phyloP scores from a whole-genome alignment of 2,329 filamentous ascomycete genomes.

The Colletotrichum spaethianum region DNA sequence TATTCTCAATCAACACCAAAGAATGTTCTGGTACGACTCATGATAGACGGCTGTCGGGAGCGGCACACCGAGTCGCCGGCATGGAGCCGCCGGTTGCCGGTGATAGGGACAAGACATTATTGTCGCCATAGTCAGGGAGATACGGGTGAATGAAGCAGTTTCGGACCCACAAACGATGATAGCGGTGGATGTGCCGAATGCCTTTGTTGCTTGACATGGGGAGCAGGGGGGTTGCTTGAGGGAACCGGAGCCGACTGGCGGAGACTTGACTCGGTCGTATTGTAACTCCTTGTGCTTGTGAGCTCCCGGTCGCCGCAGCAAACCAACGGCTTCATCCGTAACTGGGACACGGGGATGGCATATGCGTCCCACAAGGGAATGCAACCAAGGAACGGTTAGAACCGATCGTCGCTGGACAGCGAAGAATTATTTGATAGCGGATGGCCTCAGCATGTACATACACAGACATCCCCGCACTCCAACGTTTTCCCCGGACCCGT shows the following conservation, averaged over 20 bases:
- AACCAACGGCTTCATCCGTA: background rate
- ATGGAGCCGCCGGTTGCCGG: conserved; percentile 27
- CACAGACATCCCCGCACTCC: background rate
- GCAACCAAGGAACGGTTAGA: background rate
- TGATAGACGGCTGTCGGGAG: conserved; percentile 33
- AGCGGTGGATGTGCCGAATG: background rate
- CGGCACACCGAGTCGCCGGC: conserved; percentile 6
- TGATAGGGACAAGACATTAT: conserved; percentile 3
- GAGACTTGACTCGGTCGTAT: background rate
- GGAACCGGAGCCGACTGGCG: background rate
- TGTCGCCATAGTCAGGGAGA: background rate
- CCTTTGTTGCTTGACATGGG: background rate
- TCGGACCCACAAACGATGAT: background rate
- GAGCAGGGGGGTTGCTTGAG: background rate
- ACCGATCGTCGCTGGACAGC: background rate
- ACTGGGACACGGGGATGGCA: background rate
- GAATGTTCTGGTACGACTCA: background rate
- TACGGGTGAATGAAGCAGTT: background rate
- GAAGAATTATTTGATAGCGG: background rate
- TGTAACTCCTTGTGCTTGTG: background rate
- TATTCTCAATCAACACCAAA: background rate
- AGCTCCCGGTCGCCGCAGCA: background rate
- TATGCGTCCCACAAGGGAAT: background rate
- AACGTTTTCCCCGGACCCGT: background rate
- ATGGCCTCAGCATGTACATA: background rate